Evolutionary conservation across 164 flowering plant genomes (phyloP).

Genomic region (Protea cynaroides): DNA sequence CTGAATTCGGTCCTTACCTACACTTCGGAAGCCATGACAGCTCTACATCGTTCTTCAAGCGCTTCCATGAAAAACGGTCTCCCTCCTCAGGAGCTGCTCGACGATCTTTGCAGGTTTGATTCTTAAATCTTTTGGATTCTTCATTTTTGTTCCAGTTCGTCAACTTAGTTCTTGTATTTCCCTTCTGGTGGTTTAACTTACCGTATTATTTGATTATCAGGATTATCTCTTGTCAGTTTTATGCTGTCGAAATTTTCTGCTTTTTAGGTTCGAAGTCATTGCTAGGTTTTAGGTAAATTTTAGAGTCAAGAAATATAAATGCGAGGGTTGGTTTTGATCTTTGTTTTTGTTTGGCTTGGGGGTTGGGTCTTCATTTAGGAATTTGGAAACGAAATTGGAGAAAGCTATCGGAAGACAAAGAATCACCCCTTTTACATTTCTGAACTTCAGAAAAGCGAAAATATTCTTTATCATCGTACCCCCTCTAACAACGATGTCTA

Average conservation of each 20-base stretch:
- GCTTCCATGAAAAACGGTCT: constrained; percentile 48
- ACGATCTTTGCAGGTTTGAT: constrained; percentile 72
- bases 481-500: too few species aligned
- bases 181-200: neutral
- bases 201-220: neutral
- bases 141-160: neutral
- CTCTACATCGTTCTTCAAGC: constrained; percentile 53
- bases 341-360: neutral
- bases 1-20: neutral
- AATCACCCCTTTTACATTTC: neutral
- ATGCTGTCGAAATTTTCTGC: neutral
- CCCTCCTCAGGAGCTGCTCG: constrained; percentile 87
- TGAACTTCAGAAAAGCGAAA: too few species aligned
- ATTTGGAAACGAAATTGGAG: neutral
- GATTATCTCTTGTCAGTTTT: neutral
- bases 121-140: neutral
- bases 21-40: constrained; percentile 24
- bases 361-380: neutral
- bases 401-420: neutral
- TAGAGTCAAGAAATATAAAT: neutral
- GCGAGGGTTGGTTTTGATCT: neutral
- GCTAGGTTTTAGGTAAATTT: neutral
- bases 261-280: neutral
- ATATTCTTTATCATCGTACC: too few species aligned
- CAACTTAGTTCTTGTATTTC: neutral